Conservation (phyloP, 2,329 filamentous ascomycete species). For the Thermomyces lanuginosus region DNA sequence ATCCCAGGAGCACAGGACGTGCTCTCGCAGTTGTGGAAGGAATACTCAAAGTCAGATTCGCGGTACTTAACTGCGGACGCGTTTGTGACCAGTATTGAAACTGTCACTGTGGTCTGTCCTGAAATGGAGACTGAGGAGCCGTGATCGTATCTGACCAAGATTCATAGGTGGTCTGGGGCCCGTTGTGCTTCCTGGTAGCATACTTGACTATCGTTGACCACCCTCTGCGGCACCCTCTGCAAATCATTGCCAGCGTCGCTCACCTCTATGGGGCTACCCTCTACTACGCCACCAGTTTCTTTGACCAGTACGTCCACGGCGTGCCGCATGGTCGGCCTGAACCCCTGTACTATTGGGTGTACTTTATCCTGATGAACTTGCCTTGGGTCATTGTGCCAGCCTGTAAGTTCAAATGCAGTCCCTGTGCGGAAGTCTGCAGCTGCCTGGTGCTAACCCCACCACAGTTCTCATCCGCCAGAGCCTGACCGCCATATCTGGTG, state of each 20-base stretch:
- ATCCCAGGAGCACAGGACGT: constrained; percentile 54
- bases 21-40: constrained; percentile 81
- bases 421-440: not conserved
- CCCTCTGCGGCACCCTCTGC: constrained; percentile 42
- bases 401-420: constrained; percentile 30
- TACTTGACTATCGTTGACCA: constrained; percentile 37
- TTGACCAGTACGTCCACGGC: constrained; percentile 40
- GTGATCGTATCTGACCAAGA: not conserved
- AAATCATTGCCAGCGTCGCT: constrained; percentile 44
- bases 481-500: constrained; percentile 4
- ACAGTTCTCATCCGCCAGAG: constrained; percentile 8
- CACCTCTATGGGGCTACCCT: constrained; percentile 49
- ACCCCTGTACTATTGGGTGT: constrained; percentile 48
- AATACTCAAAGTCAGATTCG: constrained; percentile 76
- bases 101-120: constrained; percentile 53
- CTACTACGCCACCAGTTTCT: constrained; percentile 48
- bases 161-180: constrained; percentile 42
- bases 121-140: not conserved
- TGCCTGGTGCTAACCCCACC: constrained; percentile 1
- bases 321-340: constrained; percentile 45
- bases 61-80: constrained; percentile 67
- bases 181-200: constrained; percentile 42
- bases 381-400: constrained; percentile 49
- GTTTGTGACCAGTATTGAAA: constrained; percentile 78
- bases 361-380: constrained; percentile 50